A percentile compares a stretch with the other conserved stretches of the same genome.
Conservation (phyloP, 2,329 filamentous ascomycete genomes). For the Fusarium liriodendri region DNA sequence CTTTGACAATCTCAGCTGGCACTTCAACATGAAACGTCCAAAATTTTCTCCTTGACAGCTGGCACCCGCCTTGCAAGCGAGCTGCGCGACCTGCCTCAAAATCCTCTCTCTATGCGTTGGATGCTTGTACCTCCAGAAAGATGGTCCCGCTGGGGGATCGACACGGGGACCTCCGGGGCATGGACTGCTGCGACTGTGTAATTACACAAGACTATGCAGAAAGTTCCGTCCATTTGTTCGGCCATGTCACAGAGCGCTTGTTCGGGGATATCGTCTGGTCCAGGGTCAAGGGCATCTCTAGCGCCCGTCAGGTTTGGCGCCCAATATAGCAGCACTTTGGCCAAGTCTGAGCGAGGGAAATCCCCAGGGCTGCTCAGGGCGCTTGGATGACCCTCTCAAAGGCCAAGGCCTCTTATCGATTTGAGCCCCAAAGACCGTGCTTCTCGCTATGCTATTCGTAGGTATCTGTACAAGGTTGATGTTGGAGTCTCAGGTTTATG, state of each 20-base stretch:
- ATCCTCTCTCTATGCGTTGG: neutral
- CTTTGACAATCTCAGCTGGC: neutral
- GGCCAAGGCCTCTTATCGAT: conserved; percentile 5
- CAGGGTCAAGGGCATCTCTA: conserved; percentile 22
- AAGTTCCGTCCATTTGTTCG: neutral
- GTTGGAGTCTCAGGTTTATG: conserved; percentile 27
- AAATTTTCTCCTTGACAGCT: neutral
- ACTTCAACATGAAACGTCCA: conserved; percentile 22
- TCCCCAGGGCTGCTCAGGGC: conserved; percentile 7
- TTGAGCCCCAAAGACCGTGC: conserved; percentile 28
- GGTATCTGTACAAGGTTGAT: neutral
- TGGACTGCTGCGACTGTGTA: conserved; percentile 16
- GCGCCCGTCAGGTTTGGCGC: conserved; percentile 10
- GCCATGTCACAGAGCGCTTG: conserved; percentile 23
- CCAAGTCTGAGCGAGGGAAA: conserved; percentile 17
- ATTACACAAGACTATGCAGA: conserved; percentile 25
- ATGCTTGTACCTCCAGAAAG: conserved; percentile 10
- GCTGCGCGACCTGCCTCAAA: conserved; percentile 6
- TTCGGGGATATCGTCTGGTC: conserved; percentile 3
- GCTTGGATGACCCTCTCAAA: conserved; percentile 18
- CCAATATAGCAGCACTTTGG: conserved; percentile 39
- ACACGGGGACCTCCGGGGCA: conserved; percentile 16
- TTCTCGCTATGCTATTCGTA: conserved; percentile 18
- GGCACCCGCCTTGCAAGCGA: conserved; percentile 7
- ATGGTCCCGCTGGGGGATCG: conserved; percentile 22